A percentile compares a stretch with the other conserved stretches of the same genome.
These are phyloP conservation scores for Apiosordaria backusii DNA, from an alignment of 495 filamentous ascomycete genomes.

Conservation along the genomic window DNA sequence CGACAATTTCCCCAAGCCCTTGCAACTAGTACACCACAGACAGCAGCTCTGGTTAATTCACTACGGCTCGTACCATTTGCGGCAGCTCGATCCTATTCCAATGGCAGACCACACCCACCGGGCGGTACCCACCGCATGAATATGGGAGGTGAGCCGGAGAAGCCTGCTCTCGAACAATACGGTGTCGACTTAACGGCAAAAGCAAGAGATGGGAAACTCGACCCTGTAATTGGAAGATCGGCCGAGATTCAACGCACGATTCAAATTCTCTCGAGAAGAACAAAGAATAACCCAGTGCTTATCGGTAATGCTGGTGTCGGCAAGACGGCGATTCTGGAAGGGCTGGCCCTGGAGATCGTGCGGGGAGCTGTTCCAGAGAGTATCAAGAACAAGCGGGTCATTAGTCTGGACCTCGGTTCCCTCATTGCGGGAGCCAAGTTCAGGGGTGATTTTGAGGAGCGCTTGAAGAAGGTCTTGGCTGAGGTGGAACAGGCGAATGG, in stretches of 20 bases:
- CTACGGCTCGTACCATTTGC: slow-evolving; percentile 28
- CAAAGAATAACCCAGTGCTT: slow-evolving; percentile 95
- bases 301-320: slow-evolving; percentile 92
- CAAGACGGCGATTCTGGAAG: slow-evolving; percentile 93
- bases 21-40: slow-evolving; percentile 16
- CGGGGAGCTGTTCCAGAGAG: slow-evolving; percentile 92
- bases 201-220: slow-evolving; percentile 84
- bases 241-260: slow-evolving; percentile 90
- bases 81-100: slow-evolving; percentile 61
- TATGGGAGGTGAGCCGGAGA: slow-evolving; percentile 72
- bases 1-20: slow-evolving; percentile 27
- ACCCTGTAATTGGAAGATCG: slow-evolving; percentile 93
- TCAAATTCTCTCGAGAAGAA: slow-evolving; percentile 85
- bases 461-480: slow-evolving; percentile 82
- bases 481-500: slow-evolving; percentile 89
- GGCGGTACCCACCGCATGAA: slow-evolving; percentile 94
- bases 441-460: slow-evolving; percentile 92
- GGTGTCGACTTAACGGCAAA: slow-evolving; percentile 85
- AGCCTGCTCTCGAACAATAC: slow-evolving; percentile 83
- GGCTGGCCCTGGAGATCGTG: slow-evolving; percentile 86
- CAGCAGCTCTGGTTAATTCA: slow-evolving; percentile 11
- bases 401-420: slow-evolving; percentile 81
- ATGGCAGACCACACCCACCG: slow-evolving; percentile 76
- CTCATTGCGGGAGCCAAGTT: slow-evolving; percentile 96
- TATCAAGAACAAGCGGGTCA: slow-evolving; percentile 89